These are phyloP conservation scores for Pterocarpus santalinus DNA, from an alignment of 306 rosid species.

Conservation along the genomic window DNA sequence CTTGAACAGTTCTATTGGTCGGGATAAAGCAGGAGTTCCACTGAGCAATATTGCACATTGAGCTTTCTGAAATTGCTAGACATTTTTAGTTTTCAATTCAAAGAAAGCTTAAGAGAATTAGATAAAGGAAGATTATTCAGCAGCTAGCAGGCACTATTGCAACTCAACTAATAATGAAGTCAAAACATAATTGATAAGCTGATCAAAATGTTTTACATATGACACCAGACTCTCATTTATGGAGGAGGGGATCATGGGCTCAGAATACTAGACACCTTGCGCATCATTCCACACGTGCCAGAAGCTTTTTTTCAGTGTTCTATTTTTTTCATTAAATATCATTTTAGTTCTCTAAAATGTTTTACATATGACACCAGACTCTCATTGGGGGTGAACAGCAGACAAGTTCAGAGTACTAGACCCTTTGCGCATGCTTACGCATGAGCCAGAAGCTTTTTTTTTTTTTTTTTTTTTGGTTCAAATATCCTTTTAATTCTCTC, in stretches of 20 bases:
- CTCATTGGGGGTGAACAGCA: constrained; percentile 20
- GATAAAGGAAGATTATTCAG: constrained; percentile 26
- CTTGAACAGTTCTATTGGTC: constrained; percentile 92
- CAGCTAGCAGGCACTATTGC: not conserved
- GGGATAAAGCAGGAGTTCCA: constrained; percentile 98
- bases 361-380: constrained; percentile 39
- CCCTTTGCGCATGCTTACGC: not conserved
- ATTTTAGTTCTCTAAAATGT: constrained; percentile 9
- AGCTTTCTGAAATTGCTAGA: constrained; percentile 74
- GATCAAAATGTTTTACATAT: constrained; percentile 29
- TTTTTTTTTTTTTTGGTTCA: constrained; percentile 21
- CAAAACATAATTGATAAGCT: constrained; percentile 5
- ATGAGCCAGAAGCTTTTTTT: not conserved
- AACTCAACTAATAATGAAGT: constrained; percentile 20
- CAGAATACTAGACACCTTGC: not conserved
- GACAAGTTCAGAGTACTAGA: constrained; percentile 21
- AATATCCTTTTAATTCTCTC: constrained; percentile 15
- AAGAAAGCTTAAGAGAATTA: constrained; percentile 37
- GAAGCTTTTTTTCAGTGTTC: not conserved
- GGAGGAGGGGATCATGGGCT: constrained; percentile 35
- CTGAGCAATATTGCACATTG: constrained; percentile 85
- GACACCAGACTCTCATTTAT: constrained; percentile 32
- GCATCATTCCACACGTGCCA: not conserved
- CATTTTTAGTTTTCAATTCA: constrained; percentile 27
- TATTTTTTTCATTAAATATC: constrained; percentile 18